Evolutionary conservation across 148 eudicot species (phyloP), one percentile per base, ranked within the genome.

Genomic region (Vaccinium macrocarpon): DNA sequence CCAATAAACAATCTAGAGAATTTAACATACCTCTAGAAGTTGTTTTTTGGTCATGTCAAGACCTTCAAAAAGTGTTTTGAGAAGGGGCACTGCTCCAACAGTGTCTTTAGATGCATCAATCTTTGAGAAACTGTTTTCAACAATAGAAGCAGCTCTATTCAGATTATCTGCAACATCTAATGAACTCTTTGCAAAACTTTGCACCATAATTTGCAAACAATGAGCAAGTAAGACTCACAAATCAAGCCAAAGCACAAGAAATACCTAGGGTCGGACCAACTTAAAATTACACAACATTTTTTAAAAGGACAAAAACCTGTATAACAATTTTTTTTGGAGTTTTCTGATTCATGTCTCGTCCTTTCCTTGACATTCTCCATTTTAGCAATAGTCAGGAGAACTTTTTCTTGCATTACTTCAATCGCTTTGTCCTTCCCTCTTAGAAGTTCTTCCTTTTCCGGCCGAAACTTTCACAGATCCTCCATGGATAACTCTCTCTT

Each of bases 21-120:
- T 71, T 57, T 49, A 73, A 59, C 84, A 38, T 80, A 97, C 98
- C 97, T 93, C 99, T 18, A 89, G 73, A 53, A 97, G 92, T 84
- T 95, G 98, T 89, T 97, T 97, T 87, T 95, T 95, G 13, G 98
- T 95, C 98, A 97, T 95, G 82, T 92, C 96, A 87, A 97, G 98
- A 81, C 99, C 99, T 90, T 97, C 96, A 84, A 95, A 85, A 81
- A 97, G 92, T 48, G 96, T 89, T 91, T 93, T 97, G 59, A 97
- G 85, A 88, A 93, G 96, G 75, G 94, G 95, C 78, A 90, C 92
- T 82, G 98, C 95, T 85, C 95, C 96, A 81, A 90, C 82, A 38
- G 90, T 87, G 84, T 95, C 98, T 52, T 86, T 80, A 42, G 98
- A 90, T 27, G 85, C 81, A 85, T 97, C 97, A 68, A 97, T 90